A percentile compares a stretch with the other conserved stretches of the same genome.
phyloP scores from a whole-genome alignment of 2,329 filamentous ascomycete genomes.

The Xylaria arbuscula region DNA sequence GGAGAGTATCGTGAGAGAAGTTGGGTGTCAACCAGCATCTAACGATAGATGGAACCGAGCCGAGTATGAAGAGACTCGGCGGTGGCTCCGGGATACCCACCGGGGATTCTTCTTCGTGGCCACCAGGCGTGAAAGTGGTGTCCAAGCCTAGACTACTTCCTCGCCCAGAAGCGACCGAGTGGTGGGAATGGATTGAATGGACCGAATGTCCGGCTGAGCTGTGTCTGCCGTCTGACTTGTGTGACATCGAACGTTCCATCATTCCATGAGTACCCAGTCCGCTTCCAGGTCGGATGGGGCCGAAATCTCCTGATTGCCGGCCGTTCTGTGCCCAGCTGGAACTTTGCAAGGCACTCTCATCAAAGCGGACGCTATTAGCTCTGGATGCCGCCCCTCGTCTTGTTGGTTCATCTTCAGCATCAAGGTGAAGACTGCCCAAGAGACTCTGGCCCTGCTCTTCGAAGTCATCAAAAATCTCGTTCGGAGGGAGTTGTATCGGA shows the following conservation, averaged over 20 bases:
- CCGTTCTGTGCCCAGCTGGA: constrained; percentile 86
- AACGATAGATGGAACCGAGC: constrained; percentile 91
- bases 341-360: constrained; percentile 92
- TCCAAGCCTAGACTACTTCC: constrained; percentile 91
- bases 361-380: constrained; percentile 97
- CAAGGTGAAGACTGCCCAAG: constrained; percentile 83
- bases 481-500: constrained; percentile 80
- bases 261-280: constrained; percentile 81
- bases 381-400: constrained; percentile 88
- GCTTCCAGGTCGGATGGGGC: constrained; percentile 79
- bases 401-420: constrained; percentile 86
- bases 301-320: constrained; percentile 85
- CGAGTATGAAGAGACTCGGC: constrained; percentile 85
- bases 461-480: constrained; percentile 88
- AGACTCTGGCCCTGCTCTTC: constrained; percentile 87
- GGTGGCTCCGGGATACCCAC: constrained; percentile 79
- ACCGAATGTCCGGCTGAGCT: constrained; percentile 91
- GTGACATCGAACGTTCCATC: constrained; percentile 90
- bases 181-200: constrained; percentile 70
- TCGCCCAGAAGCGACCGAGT: constrained; percentile 80
- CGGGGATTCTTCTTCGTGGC: constrained; percentile 74
- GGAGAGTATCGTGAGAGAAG: constrained; percentile 87
- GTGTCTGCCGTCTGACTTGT: constrained; percentile 94
- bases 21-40: constrained; percentile 93
- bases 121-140: constrained; percentile 71